Base-by-base conservation (phyloP, 257 asterid genomes). In the Jacaranda mimosifolia region DNA sequence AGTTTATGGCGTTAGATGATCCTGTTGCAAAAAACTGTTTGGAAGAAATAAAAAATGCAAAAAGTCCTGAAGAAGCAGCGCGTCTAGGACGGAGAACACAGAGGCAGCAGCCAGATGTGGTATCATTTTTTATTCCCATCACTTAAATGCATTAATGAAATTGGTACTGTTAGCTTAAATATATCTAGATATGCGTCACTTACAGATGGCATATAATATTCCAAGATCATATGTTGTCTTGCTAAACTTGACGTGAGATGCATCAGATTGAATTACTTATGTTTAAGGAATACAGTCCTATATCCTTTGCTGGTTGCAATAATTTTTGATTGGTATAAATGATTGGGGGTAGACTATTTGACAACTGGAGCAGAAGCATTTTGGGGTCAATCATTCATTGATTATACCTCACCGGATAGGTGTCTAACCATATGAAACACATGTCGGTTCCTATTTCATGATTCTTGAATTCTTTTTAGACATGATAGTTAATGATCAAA, bases 61-160 rank as follows among this genome's bases (percentile, higher is more conserved):
- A 86, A 89, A 95, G 99, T 68, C 98, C 99, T 0, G 99, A 95
- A 88, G 99, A 95, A 89, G 99, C 99, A 60, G 98, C 98, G 72
- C 88, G 97, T 46, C 43, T 95, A 39, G 99, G 99, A 85, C 89
- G 99, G 85, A 89, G 83, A 87, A 85, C 87, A 55, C 97, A 89
- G 89, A 89, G 91, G 89, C 89, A 88, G 75, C 85, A 7, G 13
- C 97, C 96, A 2, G 79, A 93, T 84, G 86, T 93, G 98, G 98
- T 94, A 87, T 68, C 57, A 46, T 63, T 71, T 75, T 55, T 32
- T 4, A 55, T 43, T 58, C 40, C 14, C 43, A 52, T 76, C 42
- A 72, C 68, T 46, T 52, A 49, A 35, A 59, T 53, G 51, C 18
- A 38, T 32, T 67, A 63, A 8, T n/a, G 51, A 39, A 68, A 57